Conservation (phyloP, 169 alveolate species). For the Plasmodium ovale region DNA sequence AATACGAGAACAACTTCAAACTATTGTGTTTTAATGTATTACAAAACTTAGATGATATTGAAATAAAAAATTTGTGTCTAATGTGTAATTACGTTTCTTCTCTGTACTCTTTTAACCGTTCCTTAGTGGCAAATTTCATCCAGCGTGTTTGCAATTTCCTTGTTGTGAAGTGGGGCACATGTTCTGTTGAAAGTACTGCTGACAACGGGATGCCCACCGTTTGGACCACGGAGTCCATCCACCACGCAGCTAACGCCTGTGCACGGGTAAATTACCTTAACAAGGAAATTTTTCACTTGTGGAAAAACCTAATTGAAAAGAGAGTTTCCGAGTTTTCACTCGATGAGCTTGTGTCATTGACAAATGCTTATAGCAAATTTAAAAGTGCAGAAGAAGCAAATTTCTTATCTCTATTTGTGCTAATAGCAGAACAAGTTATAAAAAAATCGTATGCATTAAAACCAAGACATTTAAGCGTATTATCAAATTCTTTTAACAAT, state of each 20-base stretch:
- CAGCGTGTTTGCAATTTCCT: slow-evolving; percentile 28
- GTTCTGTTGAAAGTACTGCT: neutral
- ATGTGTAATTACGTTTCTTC: slow-evolving; percentile 49
- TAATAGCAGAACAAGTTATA: slow-evolving; percentile 54
- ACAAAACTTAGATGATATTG: slow-evolving; percentile 30
- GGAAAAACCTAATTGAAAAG: slow-evolving; percentile 38
- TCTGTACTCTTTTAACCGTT: slow-evolving; percentile 5
- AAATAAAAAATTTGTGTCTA: slow-evolving; percentile 42
- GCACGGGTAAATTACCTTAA: slow-evolving; percentile 64
- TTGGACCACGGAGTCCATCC: slow-evolving; percentile 56
- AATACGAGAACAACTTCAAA: slow-evolving; percentile 44
- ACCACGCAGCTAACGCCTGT: slow-evolving; percentile 45
- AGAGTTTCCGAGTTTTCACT: slow-evolving; percentile 20
- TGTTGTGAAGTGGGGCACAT: neutral
- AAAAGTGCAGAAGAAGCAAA: slow-evolving; percentile 73
- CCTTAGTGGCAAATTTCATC: slow-evolving; percentile 10
- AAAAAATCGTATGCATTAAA: slow-evolving; percentile 51
- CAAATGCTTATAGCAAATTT: slow-evolving; percentile 66
- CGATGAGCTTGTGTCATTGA: slow-evolving; percentile 59
- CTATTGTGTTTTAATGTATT: slow-evolving; percentile 38
- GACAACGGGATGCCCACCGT: neutral
- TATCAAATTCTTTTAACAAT: slow-evolving; percentile 61
- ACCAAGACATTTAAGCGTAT: slow-evolving; percentile 69
- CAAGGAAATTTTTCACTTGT: slow-evolving; percentile 41
- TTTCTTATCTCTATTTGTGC: slow-evolving; percentile 37